phyloP scores from a whole-genome alignment of 2,329 filamentous ascomycete genomes.

The Cordyceps fumosorosea region DNA sequence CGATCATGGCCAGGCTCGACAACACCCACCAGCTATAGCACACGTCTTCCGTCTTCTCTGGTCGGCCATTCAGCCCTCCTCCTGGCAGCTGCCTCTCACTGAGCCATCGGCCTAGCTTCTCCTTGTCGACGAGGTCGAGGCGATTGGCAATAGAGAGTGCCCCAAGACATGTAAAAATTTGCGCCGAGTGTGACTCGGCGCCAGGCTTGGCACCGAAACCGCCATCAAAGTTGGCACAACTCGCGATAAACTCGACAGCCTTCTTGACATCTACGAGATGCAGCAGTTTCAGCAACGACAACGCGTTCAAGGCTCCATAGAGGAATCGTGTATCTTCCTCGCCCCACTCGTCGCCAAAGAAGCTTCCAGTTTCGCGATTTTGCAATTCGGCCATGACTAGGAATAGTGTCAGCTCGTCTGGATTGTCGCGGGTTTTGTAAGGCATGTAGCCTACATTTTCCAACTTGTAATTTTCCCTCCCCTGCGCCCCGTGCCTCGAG shows the following conservation, averaged over 20 bases:
- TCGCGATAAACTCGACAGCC: constrained; percentile 70
- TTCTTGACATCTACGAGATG: constrained; percentile 70
- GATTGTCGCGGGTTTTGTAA: neutral
- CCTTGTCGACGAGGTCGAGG: constrained; percentile 73
- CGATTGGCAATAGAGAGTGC: constrained; percentile 77
- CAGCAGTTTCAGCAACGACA: constrained; percentile 74
- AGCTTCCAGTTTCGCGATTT: constrained; percentile 73
- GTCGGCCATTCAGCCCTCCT: constrained; percentile 87
- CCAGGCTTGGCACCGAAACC: constrained; percentile 86
- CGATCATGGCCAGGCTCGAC: constrained; percentile 85
- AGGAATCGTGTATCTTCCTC: constrained; percentile 94
- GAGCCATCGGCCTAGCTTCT: constrained; percentile 81
- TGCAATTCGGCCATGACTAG: constrained; percentile 76
- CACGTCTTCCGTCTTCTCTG: constrained; percentile 92
- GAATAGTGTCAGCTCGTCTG: constrained; percentile 18
- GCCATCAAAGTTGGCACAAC: constrained; percentile 89
- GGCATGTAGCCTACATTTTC: constrained; percentile 58
- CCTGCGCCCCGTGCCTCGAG: constrained; percentile 66
- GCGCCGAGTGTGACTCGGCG: constrained; percentile 88
- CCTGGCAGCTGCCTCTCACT: constrained; percentile 85
- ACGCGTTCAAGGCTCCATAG: constrained; percentile 80
- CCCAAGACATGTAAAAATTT: constrained; percentile 90
- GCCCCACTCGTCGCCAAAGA: constrained; percentile 92
- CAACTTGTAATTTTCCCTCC: constrained; percentile 58
- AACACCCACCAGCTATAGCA: constrained; percentile 99